A percentile compares a stretch with the other conserved stretches of the same genome.
phyloP scores from a whole-genome alignment of 495 filamentous ascomycete genomes.

The Diplogelasinospora grovesii region DNA sequence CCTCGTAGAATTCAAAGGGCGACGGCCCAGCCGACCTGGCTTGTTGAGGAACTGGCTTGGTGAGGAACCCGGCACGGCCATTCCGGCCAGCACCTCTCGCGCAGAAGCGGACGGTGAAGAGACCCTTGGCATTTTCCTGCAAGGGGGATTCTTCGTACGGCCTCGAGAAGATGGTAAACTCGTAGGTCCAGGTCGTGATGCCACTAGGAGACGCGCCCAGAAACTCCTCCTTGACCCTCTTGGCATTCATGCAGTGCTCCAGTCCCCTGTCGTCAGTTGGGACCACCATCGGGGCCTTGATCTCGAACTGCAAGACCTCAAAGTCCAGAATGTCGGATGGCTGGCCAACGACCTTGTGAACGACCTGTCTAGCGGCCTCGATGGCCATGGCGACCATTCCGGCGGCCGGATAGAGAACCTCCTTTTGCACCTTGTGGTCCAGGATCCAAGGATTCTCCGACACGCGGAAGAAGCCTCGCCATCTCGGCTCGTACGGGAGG shows the following conservation, averaged over 20 bases:
- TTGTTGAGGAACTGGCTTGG: neutral
- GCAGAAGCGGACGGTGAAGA: conserved; percentile 18
- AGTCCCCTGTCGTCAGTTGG: conserved; percentile 2
- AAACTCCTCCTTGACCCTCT: conserved; percentile 3
- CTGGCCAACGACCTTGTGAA: conserved; percentile 35
- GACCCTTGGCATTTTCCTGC: conserved; percentile 21
- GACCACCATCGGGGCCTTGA: conserved; percentile 25
- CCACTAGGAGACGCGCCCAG: conserved; percentile 2
- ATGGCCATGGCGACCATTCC: conserved; percentile 42
- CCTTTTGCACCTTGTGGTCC: conserved; percentile 31
- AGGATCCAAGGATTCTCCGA: conserved; percentile 38
- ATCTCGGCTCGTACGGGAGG: conserved; percentile 33
- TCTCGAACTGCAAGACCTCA: conserved; percentile 13
- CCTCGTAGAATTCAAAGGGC: conserved; percentile 10
- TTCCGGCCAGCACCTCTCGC: conserved; percentile 1
- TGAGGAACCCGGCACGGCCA: neutral
- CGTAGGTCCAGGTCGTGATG: conserved; percentile 9
- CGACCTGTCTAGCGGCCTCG: conserved; percentile 38
- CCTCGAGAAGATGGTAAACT: conserved; percentile 26
- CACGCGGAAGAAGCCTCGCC: conserved; percentile 39
- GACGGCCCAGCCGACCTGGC: neutral
- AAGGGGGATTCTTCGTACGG: conserved; percentile 15
- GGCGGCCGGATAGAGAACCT: conserved; percentile 41
- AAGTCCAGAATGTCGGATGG: conserved; percentile 7
- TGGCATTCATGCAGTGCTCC: conserved; percentile 10